Percentiles rank a stretch among this genome's conserved stretches.
Conservation (phyloP, 208 protist genomes). For the Leishmania gerbilli region DNA sequence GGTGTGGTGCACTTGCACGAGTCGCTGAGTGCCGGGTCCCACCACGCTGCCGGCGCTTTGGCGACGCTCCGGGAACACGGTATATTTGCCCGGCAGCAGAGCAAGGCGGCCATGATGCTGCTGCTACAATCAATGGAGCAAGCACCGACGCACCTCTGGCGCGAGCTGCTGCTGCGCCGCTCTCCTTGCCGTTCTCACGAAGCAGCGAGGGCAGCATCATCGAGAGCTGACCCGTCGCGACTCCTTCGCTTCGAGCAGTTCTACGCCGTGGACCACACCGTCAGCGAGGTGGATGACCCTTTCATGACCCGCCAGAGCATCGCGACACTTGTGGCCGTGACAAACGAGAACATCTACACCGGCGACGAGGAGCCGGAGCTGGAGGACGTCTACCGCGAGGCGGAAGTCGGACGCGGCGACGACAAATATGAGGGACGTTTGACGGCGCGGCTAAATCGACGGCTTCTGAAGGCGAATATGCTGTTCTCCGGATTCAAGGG, state of each 20-base stretch:
- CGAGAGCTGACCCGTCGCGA: slow-evolving; percentile 13
- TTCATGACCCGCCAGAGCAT: slow-evolving; percentile 39
- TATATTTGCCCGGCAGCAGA: slow-evolving; percentile 48
- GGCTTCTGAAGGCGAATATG: slow-evolving; percentile 40
- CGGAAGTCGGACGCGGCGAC: slow-evolving; percentile 14
- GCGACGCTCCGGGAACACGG: slow-evolving; percentile 73
- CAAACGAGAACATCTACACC: slow-evolving; percentile 25
- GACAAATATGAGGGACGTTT: slow-evolving; percentile 8
- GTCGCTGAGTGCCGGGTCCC: slow-evolving; percentile 52
- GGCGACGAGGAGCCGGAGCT: slow-evolving; percentile 21
- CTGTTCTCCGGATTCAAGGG: slow-evolving; percentile 57
- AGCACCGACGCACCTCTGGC: slow-evolving; percentile 36
- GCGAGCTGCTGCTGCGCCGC: slow-evolving; percentile 35
- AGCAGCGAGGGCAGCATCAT: not conserved
- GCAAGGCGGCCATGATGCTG: slow-evolving; percentile 40
- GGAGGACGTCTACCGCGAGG: slow-evolving; percentile 35
- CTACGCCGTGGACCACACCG: slow-evolving; percentile 51
- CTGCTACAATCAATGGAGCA: slow-evolving; percentile 39
- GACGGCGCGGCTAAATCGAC: slow-evolving; percentile 24
- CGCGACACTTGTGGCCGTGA: slow-evolving; percentile 33
- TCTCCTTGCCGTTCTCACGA: not conserved
- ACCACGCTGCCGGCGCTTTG: slow-evolving; percentile 49
- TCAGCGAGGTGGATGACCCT: slow-evolving; percentile 51
- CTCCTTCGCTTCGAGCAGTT: slow-evolving; percentile 64
- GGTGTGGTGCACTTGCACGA: slow-evolving; percentile 40